Base-by-base conservation (phyloP, 306 rosid species). In the Ormosia emarginata region DNA sequence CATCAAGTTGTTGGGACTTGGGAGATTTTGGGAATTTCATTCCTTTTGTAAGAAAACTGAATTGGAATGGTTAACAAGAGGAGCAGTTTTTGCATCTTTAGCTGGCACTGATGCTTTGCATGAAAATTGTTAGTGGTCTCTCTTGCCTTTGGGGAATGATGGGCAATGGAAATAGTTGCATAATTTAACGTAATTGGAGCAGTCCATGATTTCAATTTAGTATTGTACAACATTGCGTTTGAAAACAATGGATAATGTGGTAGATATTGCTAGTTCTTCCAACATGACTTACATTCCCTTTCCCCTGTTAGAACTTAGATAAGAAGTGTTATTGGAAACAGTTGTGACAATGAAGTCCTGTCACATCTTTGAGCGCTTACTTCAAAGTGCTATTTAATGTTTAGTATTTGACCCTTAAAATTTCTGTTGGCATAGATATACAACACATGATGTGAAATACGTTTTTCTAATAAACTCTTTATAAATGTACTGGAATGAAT, bases 221-320 rank as follows among this genome's bases (percentile, higher is more conserved):
- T 72, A 67, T 69, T 67, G 53, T 36, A 56, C 52, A 37, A 13
- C 52, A 59, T 70, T 33, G 53, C 43, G 14, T 71, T 83, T 18
- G 71, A 67, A 47, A 67, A 37, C 37, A 59, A 29, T 39, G 17
- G 53, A 71, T 63, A 32, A 4, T 64, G 13, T 37, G 63, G 34
- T 69, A 15, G 74, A 39, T 39, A 77, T 77, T 61, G 58, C 11
- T 30, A 18, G 37, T 71, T 71, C 74, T 33, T 71, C 71, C 81
- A 32, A 61, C 74, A 59, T 47, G 34, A 58, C 43, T 53, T 5
- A 0, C 36, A 13, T 55, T 44, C 29, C 44, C 6, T 2, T 61
- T 56, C 14, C 40, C 59, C 39, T 30, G 14, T 32, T 34, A 24
- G 24, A 24, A 24, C 24, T 24, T 24, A 52, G 40, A 64, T 50